Evolutionary conservation across 148 eudicot species (phyloP).

Genomic region (Rheum nobile): DNA sequence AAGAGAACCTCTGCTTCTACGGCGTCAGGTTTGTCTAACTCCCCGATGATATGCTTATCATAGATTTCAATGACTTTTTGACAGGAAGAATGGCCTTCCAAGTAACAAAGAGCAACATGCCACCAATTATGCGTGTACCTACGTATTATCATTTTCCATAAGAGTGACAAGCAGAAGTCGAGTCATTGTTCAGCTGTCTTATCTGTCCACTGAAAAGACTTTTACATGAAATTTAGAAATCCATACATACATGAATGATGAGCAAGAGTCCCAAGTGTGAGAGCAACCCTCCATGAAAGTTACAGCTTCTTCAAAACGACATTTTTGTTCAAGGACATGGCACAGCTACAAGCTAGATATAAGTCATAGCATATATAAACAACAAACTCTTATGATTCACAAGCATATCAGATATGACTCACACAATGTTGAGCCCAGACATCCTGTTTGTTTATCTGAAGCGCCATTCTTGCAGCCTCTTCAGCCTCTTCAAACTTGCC

Average conservation of each 20-base stretch:
- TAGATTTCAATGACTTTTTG: slow-evolving; percentile 58
- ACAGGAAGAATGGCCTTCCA: slow-evolving; percentile 66
- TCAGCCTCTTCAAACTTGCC: slow-evolving; percentile 66
- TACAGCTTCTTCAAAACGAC: slow-evolving; percentile 79
- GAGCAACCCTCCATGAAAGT: slow-evolving; percentile 77
- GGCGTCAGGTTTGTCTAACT: slow-evolving; percentile 63
- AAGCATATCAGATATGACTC: slow-evolving; percentile 21
- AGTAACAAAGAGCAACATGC: slow-evolving; percentile 89
- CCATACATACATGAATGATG: slow-evolving; percentile 59
- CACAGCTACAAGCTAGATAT: slow-evolving; percentile 49
- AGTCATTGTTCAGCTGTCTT: too few species aligned
- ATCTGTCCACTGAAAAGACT: background rate
- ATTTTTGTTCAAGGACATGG: slow-evolving; percentile 68
- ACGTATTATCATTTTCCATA: slow-evolving; percentile 7
- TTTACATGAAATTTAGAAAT: background rate
- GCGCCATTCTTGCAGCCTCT: slow-evolving; percentile 60
- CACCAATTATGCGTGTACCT: slow-evolving; percentile 98
- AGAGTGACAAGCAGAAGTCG: background rate
- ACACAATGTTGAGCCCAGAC: slow-evolving; percentile 93
- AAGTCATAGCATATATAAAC: background rate
- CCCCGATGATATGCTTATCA: slow-evolving; percentile 56
- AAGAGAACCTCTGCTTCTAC: slow-evolving; percentile 41
- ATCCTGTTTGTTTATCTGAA: slow-evolving; percentile 62
- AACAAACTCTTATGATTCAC: background rate
- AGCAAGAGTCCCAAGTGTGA: slow-evolving; percentile 47